Evolutionary conservation across 1,284 basidiomycete genomes (phyloP), one percentile per base, ranked within the genome.

Genomic region (Erythrobasidium hasegawianum): DNA sequence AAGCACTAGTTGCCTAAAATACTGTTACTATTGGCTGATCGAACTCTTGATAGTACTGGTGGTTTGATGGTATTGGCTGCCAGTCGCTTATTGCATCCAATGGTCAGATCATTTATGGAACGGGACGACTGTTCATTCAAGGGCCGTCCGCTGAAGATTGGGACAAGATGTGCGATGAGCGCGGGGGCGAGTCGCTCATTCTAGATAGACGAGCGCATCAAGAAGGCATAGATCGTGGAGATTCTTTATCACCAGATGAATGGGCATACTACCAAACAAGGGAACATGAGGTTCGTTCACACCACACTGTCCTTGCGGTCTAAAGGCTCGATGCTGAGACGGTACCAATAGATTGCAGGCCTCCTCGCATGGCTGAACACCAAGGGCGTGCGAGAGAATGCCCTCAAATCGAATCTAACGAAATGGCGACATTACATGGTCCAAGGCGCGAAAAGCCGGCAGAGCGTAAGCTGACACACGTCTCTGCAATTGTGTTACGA

Each of bases 51-150:
- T 41, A 65, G 62, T 83, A 97, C 69, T 98, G 94, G 93, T 98
- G 95, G 95, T 90, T 97, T 76, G 95, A 98, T 78, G 95, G 96
- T 2, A 85, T 95, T 79, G 95, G 96, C 2, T 86, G 73, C 4
- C 70, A 73, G 22, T 83, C 71, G 84, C 86, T 26, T 87, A 87
- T 57, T 50, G 52, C 54, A 8, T 64, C 66, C 1, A 69, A 65
- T 14, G 84, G 86, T 29, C 83, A 86, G 45, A 82, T 87, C 7
- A 71, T 74, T 74, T 95, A 92, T 75, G 90, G 91, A 18, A 87
- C 91, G 5, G 95, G 91, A 1, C 81, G 93, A 60, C 76, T 97
- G 55, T 96, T 95, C 76, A 80, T 97, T 27, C 95, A 97, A 68
- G 77, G 75, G 1, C 73, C 76, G 1, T 72, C 59, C 4, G 26